phyloP scores from a whole-genome alignment of 768 basidiomycete species.

The Daedalea quercina region DNA sequence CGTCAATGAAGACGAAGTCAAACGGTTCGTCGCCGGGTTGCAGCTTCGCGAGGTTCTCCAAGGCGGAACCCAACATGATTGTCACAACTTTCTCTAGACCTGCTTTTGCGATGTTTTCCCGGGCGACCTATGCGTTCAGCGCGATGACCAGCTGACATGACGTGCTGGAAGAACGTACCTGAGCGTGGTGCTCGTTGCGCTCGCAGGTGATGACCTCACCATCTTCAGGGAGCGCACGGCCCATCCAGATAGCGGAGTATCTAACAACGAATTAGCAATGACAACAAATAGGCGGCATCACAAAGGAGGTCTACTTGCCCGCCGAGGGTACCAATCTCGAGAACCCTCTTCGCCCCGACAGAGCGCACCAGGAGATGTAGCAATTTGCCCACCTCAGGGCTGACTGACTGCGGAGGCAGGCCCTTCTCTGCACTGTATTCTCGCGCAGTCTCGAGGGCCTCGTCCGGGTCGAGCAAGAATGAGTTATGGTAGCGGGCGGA shows the following conservation, averaged over 20 bases:
- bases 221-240: constrained; percentile 37
- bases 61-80: constrained; percentile 45
- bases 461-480: constrained; percentile 42
- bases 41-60: constrained; percentile 41
- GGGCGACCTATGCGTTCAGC: constrained; percentile 43
- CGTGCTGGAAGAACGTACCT: too few species aligned
- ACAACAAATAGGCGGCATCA: neutral
- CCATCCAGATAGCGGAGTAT: constrained; percentile 29
- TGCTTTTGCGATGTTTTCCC: constrained; percentile 48
- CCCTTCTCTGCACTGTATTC: constrained; percentile 37
- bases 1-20: constrained; percentile 68
- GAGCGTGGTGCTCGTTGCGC: constrained; percentile 36
- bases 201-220: constrained; percentile 43
- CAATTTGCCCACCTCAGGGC: constrained; percentile 49
- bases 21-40: constrained; percentile 40
- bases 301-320: constrained; percentile 36
- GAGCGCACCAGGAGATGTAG: constrained; percentile 44
- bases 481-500: constrained; percentile 41
- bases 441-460: constrained; percentile 33
- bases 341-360: constrained; percentile 45
- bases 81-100: constrained; percentile 42
- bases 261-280: constrained; percentile 5
- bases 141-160: neutral
- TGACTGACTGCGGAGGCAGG: constrained; percentile 44
- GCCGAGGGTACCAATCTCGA: constrained; percentile 64